Base-by-base conservation (phyloP, 352 stramenopile species). In the Globisporangium lucens region DNA sequence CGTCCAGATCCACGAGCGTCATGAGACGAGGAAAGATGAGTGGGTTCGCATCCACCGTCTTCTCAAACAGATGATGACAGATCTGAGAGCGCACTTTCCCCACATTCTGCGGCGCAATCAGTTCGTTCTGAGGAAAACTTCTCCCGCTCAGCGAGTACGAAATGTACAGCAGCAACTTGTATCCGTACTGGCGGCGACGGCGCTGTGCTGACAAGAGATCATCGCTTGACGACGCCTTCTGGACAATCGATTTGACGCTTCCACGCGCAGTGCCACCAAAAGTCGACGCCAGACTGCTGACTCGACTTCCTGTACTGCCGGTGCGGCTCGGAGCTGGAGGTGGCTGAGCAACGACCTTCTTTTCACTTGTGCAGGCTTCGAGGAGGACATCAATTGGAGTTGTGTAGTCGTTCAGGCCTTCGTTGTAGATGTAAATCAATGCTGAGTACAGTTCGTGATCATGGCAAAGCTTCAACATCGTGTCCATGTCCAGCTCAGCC, bases 341-440 rank as follows among this genome's bases (percentile, higher is more conserved):
- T 8, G 56, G 27, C 10, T 78, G 60, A 4, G 65, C 41, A 29
- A 36, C 24, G 0, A 61, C 63, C 51, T 83, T 77, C 57, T 82
- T 87, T 24, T 78, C 74, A 4, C 79, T 82, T 6, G 80, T 90
- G 58, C 71, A 82, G 36, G 79, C 80, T 74, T 98, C 90, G 30
- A 98, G 78, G 9, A 98, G 64, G 22, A 97, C 78, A 59, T 98
- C 88, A 36, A 98, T 90, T 0, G 95, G 94, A 10, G 92, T 94
- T 8, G 91, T 89, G 57, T 92, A 99, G 70, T 99, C 94, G 47
- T 97, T 78, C 47, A 98, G 71, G 5, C 94, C 95, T 75, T 93
- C 89, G 56, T 94, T 97, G 77, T 98, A 98, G 63, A 99, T 93
- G 78, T 97, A 97, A 36, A 98, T 89, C n/a, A 98, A 77, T 38